Evolutionary conservation across 192 early-diverging fungal genomes (phyloP), one percentile per base, ranked within the genome.

Genomic region (Entomortierella parvispora): DNA sequence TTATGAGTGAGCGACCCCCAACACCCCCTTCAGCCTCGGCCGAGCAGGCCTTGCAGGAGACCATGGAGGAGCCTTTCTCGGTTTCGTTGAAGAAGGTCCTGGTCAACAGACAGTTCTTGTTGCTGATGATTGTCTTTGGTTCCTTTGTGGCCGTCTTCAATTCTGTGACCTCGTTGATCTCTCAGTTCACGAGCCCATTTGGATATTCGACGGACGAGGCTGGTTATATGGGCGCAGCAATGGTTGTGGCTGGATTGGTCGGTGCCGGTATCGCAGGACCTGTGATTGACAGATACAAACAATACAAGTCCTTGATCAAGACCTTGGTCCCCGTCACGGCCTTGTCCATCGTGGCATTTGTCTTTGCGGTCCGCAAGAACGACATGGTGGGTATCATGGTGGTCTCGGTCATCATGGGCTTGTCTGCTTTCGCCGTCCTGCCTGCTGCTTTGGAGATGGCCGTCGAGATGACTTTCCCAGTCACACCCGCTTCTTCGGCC

Each of bases 211-310:
- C 60, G 25, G 69, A 58, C 26, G 80, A 84, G 26, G 80, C 83
- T 3, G 87, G 89, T 1, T 84, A 76, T 40, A 61, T 88, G 37
- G 89, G 83, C 7, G 83, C 80, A 0, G 79, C 79, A 0, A 83
- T 82, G 58, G 58, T 90, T 26, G 58, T 83, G n/a, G 82, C 79
- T 31, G 89, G 89, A 15, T 34, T 90, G 18, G 62, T 89, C 17
- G 78, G 84, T 29, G 83, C 89, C 4, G 63, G 74, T 12, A 52
- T 78, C 44, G 68, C 81, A 3, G 77, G 82, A 0, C 62, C 77
- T 2, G 65, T 86, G 26, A 68, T 84, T 17, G 89, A 90, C 62
- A 62, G 65, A 14, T 83, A 82, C 23, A 86, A 85, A 54, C 62
- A 56, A 17, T 86, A 90, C 68, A 81, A 74, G 20, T 28, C 70